Base-by-base conservation (phyloP, 768 basidiomycete species). In the Butyriboletus loyo region DNA sequence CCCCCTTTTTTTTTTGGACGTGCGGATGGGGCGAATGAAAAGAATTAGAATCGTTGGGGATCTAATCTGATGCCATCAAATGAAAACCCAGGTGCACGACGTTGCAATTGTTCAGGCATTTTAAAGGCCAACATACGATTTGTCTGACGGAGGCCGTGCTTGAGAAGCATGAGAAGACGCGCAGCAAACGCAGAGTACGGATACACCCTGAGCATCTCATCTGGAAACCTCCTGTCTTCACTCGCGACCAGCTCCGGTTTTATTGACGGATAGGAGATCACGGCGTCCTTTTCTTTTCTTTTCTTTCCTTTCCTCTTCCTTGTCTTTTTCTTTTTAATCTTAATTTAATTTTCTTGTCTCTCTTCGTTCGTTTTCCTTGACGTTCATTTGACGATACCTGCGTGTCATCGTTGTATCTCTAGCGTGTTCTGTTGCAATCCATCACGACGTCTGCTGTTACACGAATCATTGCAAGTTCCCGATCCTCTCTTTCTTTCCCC, bases 201-300 rank as follows among this genome's bases (percentile, higher is more conserved):
- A 95, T 99, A 58, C 79, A 90, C 58, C 76, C 96, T 30, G 84
- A 88, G 53, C 77, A 77, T 64, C 73, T 99, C 52, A 80, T 83
- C 59, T 99, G 97, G 97, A 97, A 95, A 69, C 96, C 97, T 50
- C 97, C 92, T 15, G 86, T 89, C 40, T 94, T 96, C 72, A 90
- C 89, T 45, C 80, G 91, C 55, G 92, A 92, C 61, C 91, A 94
- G 72, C 75, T 94, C 54, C 83, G 92, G 53, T 94, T 94, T 62
- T 69, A 64, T 49, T 69, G 57, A 69, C 42, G 42, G 28, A 45
- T 40, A 27, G n/a, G 17, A 38, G 32, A 9, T 21, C 13, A n/a
- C n/a, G n/a, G 22, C 25, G 22, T 34, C 22, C 19, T 9, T 39
- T 22, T 46, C 54, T 32, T 43, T 47, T 37, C n/a, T n/a, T n/a